Evolutionary conservation across 495 filamentous ascomycete species (phyloP).

Genomic region (Jackrogersella minutella): DNA sequence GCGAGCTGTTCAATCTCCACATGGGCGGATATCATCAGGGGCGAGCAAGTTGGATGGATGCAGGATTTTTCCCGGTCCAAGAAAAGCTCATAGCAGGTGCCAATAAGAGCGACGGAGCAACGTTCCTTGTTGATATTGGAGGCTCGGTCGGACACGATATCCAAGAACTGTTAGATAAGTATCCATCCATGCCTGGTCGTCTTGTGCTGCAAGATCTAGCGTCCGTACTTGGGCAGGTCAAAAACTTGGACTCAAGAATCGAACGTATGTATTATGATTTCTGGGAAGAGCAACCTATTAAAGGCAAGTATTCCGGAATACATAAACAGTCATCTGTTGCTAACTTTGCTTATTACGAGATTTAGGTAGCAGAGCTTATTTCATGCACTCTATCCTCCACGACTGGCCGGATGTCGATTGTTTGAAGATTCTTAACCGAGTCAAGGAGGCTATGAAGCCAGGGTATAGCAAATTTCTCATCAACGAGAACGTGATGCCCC

Average conservation of each 20-base stretch:
- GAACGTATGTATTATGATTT: constrained; percentile 49
- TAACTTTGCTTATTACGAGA: neutral
- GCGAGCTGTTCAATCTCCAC: constrained; percentile 53
- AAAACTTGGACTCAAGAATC: constrained; percentile 37
- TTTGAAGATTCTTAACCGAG: constrained; percentile 45
- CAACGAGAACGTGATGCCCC: constrained; percentile 12
- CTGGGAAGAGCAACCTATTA: constrained; percentile 51
- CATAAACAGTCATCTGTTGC: neutral
- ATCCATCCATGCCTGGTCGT: constrained; percentile 51
- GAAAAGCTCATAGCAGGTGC: constrained; percentile 44
- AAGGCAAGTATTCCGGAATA: constrained; percentile 47
- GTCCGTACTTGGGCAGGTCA: constrained; percentile 44
- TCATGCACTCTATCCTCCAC: constrained; percentile 59
- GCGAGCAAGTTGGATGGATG: constrained; percentile 58
- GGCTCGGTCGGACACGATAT: constrained; percentile 62
- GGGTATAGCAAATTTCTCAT: constrained; percentile 13
- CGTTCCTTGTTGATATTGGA: constrained; percentile 36
- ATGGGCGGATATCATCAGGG: constrained; percentile 57
- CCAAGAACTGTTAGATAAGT: constrained; percentile 48
- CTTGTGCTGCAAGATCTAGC: constrained; percentile 60
- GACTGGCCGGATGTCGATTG: constrained; percentile 55
- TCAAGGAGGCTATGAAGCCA: constrained; percentile 51
- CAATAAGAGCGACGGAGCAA: constrained; percentile 1
- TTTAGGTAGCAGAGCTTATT: constrained; percentile 58
- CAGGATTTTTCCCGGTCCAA: constrained; percentile 53